Evolutionary conservation across 352 stramenopile genomes (phyloP), one percentile per base, ranked within the genome.

Genomic region (Pythium phragmiticola): DNA sequence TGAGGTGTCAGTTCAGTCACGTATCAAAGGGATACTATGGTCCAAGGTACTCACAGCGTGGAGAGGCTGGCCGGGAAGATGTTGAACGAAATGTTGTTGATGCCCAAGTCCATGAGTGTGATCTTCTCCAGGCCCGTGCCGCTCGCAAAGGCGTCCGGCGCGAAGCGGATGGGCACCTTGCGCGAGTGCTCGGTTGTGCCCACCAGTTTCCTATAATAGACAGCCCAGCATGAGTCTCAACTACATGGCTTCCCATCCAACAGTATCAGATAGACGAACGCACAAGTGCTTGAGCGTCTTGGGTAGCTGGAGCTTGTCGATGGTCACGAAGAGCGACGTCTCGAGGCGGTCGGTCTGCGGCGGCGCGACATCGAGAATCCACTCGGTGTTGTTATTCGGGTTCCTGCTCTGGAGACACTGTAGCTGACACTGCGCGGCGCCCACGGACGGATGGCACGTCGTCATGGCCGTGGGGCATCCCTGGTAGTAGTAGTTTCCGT

Each of bases 331-430:
- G 19, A 90, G 61, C 17, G 76, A 74, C 7, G 78, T 90, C 59
- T 90, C 72, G 19, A 74, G 47, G 36, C 82, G 84, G 63, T 92
- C 83, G 34, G 72, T 77, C 56, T 92, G 83, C 26, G 83, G 78
- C 57, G 78, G 81, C n/a, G 75, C 73, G 14, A 92, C 76, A 21
- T 75, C 65, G 37, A 92, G 62, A 34, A 79, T 77, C 83, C 83
- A 92, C 43, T 78, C 64, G 0, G 60, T 30, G 23, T 72, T 65
- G 26, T 47, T 55, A 6, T 47, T 50, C 17, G 21, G 30, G 46
- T 76, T 78, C 33, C 69, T 67, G 8, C 69, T 73, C 53, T 83
- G 72, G 26, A 92, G 63, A 39, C 83, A 92, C 70, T 92, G 83
- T 48, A 90, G 37, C 60, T 92, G 72, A 56, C 83, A 92, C 57